Percentiles rank a stretch among this genome's conserved stretches.
phyloP scores from a whole-genome alignment of 139 green algal species.

The Mesostigma viride region DNA sequence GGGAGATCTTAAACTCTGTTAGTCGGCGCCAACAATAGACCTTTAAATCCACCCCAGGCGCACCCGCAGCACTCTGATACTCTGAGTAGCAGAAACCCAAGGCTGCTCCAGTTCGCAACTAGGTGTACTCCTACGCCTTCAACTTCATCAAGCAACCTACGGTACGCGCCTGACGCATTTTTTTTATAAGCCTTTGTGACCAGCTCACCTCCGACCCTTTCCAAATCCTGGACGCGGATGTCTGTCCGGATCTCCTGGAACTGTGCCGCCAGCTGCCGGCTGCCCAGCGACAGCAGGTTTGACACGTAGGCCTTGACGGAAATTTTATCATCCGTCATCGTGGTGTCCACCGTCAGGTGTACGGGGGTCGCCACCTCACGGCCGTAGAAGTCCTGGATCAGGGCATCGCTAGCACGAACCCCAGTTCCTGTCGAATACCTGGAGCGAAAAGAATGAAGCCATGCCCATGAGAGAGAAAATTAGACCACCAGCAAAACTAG shows the following conservation, averaged over 20 bases:
- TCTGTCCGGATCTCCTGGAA: constrained; percentile 78
- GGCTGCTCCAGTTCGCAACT: too few relatives aligned
- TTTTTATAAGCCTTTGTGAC: too few relatives aligned
- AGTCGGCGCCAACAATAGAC: too few relatives aligned
- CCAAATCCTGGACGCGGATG: constrained; percentile 56
- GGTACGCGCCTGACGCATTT: too few relatives aligned
- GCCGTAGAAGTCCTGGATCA: constrained; percentile 86
- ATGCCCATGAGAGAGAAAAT: background rate
- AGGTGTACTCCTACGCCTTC: too few relatives aligned
- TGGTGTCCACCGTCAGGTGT: constrained; percentile 76
- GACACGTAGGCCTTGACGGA: constrained; percentile 55
- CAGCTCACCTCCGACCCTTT: constrained; percentile 49
- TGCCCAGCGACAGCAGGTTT: constrained; percentile 43
- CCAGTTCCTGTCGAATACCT: constrained; percentile 75
- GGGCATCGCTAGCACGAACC: constrained; percentile 65
- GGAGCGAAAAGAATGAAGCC: background rate
- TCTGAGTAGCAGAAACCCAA: too few relatives aligned
- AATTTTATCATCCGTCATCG: constrained; percentile 11
- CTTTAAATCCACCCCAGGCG: too few relatives aligned
- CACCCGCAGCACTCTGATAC: too few relatives aligned
- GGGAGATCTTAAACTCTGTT: too few relatives aligned
- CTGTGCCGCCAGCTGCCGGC: constrained; percentile 61
- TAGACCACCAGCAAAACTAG: too few relatives aligned
- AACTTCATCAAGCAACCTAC: too few relatives aligned
- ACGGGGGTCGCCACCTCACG: constrained; percentile 39